Base-by-base conservation (phyloP, 257 asterid genomes). In the Ophiorrhiza pumila region DNA sequence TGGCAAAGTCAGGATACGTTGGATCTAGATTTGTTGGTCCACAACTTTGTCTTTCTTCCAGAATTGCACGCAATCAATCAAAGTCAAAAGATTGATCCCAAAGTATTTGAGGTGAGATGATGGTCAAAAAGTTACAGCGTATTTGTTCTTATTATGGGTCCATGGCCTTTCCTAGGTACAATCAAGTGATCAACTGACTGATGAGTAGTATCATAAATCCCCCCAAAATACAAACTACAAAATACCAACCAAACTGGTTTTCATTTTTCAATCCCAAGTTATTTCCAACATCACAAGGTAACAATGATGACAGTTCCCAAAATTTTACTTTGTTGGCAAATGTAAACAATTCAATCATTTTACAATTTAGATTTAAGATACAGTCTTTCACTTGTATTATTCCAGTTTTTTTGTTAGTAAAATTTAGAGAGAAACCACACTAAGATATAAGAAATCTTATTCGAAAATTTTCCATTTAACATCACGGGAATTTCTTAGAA, bases 91-190 rank as follows among this genome's bases (percentile, higher is more conserved):
- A 55, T 32, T 55, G 60, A 55, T 7, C 32, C n/a, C n/a, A n/a
- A n/a, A n/a, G n/a, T n/a, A n/a, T n/a, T 27, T 4, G 41, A 29
- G n/a, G 14, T 4, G 43, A 59, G 25, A 59, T 59, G 65, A 60
- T 32, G 43, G 65, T 60, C 65, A 60, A 60, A 60, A 60, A 60
- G 39, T 60, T 31, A 60, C 65, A 18, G 65, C 65, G 41, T 34
- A 57, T 27, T 0, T 57, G 63, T 57, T 57, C n/a, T 29, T 4
- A 2, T 13, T 11, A 0, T 12, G 65, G 42, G 0, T 39, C 65
- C 64, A 58, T 20, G 27, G 27, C 35, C 63, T 57, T 37, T 32
- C 41, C 65, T 32, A 59, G 65, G 65, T 59, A 59, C n/a, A 59
- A 17, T 18, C 42, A 32, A 25, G 12, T 25, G 35, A 17, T 56